Evolutionary conservation across 306 rosid genomes (phyloP), one percentile per base, ranked within the genome.

Genomic region (Vigna nakashimae): DNA sequence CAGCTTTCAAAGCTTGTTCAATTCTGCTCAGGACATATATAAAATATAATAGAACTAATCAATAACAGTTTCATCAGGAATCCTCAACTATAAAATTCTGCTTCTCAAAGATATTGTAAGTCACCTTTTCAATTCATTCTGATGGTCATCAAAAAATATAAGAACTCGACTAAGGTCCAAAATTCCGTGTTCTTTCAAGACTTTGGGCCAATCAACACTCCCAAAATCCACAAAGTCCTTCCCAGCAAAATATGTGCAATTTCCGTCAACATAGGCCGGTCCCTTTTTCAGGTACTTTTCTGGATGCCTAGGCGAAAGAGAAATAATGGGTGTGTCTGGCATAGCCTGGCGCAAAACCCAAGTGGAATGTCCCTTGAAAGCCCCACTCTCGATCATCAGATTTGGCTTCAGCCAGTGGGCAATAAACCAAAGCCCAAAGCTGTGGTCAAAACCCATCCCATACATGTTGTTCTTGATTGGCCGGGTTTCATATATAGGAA

Each of bases 361-460:
- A 73, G 99, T 96, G 42, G 99, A 96, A 75, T 96, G 99, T 60
- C 98, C 99, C 89, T 93, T 96, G 90, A 92, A 96, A 71, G 96
- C 99, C 46, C 99, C 99, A 67, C 98, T 96, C 90, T 91, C 99
- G 1, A 96, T 91, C 97, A 96, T 91, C 87, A 96, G 78, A 76
- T 91, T 90, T 1, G 98, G 99, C 89, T 92, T 91, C 76, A 96
- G 82, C 99, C 96, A 96, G 20, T 85, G 89, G 5, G 94, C 84
- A 63, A 93, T 89, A 87, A 92, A 96, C 99, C 99, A 96, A 69
- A 96, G 99, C 56, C 99, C 99, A 86, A 93, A 92, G 89, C 99
- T 96, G 89, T 96, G 99, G 82, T 96, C 99, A 74, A 96, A 96
- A 62, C 98, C 99, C 99, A 96, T 96, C 62, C 99, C 99, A 57